Evolutionary conservation across 441 rosid species (phyloP), one percentile per base, ranked within the genome.

Genomic region (Syzygium malaccense): DNA sequence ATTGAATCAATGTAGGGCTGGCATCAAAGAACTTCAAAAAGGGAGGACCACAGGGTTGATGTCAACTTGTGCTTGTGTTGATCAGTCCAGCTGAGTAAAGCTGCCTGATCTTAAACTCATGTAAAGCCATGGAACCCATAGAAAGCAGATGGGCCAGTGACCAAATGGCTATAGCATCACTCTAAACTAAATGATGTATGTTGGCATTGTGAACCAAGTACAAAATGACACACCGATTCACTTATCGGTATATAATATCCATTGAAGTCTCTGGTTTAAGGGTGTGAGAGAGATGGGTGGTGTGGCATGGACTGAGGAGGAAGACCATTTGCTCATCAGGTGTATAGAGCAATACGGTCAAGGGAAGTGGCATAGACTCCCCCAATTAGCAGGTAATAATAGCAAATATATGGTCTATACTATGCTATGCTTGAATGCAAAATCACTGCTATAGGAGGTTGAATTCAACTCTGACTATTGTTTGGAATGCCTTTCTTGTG

Each of bases 251-350:
- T 75, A 75, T 75, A 41, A 23, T 13, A 75, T 75, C n/a, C 83
- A 23, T 75, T 13, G 83, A 23, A 75, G 51, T 41, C 51, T 75
- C 83, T 23, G 17, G 51, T 75, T 75, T 41, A 75, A 75, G 83
- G 10, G 51, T 75, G 83, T 20, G 53, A 66, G 66, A 17, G 37
- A 56, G 56, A 93, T 93, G 95, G 95, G 94, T 64, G 92, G 94
- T 18, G 90, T 92, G 80, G 92, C 92, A 12, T 93, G 95, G 95
- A 91, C 92, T 11, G 91, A 89, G 88, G 93, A 93, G 88, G 95
- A 93, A 89, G 95, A 93, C 88, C 89, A 87, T 41, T 56, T 91
- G 90, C 94, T 93, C 80, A 93, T 89, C 91, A 91, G 87, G 89
- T 91, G 93, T 85, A 88, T 93, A 75, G 90, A 88, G 85, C 92